A percentile compares a stretch with the other conserved stretches of the same genome.
phyloP scores from a whole-genome alignment of 768 basidiomycete genomes.

The Gymnopilus dilepis region DNA sequence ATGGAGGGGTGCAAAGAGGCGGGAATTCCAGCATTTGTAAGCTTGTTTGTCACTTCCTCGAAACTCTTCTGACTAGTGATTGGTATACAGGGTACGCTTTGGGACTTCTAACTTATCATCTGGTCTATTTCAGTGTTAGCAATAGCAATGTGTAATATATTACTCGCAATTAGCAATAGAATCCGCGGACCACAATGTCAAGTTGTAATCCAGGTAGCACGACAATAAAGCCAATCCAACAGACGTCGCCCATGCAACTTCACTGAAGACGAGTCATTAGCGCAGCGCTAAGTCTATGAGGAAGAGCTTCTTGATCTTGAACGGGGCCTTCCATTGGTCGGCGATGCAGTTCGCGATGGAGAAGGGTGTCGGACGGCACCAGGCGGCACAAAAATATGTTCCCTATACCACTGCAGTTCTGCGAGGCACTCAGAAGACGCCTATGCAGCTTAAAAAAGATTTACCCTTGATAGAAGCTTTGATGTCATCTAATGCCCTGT shows the following conservation, averaged over 20 bases:
- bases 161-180: conserved; percentile 5
- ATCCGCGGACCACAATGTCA: too few species aligned
- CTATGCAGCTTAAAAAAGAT: not conserved
- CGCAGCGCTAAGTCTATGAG: too few species aligned
- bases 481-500: conserved; percentile 86
- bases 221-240: too few species aligned
- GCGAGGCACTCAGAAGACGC: not conserved
- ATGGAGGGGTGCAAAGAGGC: conserved; percentile 80
- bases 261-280: too few species aligned
- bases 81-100: conserved; percentile 58
- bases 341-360: conserved; percentile 4
- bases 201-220: too few species aligned
- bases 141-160: conserved; percentile 13
- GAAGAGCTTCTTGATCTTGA: not conserved
- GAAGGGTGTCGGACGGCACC: not conserved
- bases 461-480: conserved; percentile 73
- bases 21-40: conserved; percentile 70
- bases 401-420: conserved; percentile 84
- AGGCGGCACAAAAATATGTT: conserved; percentile 64
- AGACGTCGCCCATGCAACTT: too few species aligned
- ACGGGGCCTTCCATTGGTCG: too few species aligned
- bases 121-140: conserved; percentile 7
- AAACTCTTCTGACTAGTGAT: not conserved
- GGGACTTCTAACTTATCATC: conserved; percentile 61
- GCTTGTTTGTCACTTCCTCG: conserved; percentile 20